Percentiles rank a stretch among this genome's conserved stretches.
phyloP scores from a whole-genome alignment of 2,329 filamentous ascomycete species.

The Blumeriella jaapii region DNA sequence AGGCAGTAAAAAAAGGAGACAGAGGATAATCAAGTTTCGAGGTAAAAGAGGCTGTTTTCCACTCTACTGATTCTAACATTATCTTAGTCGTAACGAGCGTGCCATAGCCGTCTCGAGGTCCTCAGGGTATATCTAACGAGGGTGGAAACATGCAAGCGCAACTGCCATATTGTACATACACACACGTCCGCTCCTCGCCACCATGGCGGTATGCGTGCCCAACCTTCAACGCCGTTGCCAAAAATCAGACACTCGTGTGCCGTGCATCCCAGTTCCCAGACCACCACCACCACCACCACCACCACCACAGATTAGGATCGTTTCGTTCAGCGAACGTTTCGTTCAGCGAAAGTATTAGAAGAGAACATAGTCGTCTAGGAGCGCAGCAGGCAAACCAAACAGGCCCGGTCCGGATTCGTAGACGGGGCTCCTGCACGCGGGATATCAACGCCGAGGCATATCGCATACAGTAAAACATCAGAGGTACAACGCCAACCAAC shows the following conservation, averaged over 20 bases:
- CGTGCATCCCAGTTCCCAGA: constrained; percentile 5
- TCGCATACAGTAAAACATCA: constrained; percentile 10
- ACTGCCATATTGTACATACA: constrained; percentile 1
- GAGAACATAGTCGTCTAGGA: constrained; percentile 6
- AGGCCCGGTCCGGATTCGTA: constrained; percentile 1
- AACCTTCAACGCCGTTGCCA: constrained; percentile 8
- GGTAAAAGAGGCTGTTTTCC: too few species aligned
- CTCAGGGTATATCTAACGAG: constrained; percentile 9
- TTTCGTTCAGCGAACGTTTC: too few species aligned
- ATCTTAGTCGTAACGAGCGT: constrained; percentile 5
- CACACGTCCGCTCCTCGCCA: constrained; percentile 1
- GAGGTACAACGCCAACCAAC: constrained; percentile 4
- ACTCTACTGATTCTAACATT: constrained; percentile 3
- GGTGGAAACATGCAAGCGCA: constrained; percentile 3
- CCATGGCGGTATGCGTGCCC: constrained; percentile 3
- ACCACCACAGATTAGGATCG: constrained; percentile 4
- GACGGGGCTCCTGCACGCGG: constrained; percentile 1
- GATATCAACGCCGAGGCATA: constrained; percentile 12
- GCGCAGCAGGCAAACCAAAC: constrained; percentile 1
- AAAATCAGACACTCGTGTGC: too few species aligned
- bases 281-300: too few species aligned
- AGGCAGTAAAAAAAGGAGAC: too few species aligned
- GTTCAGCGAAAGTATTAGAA: constrained; percentile 11
- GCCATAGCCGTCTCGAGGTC: constrained; percentile 1
- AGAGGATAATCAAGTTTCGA: too few species aligned